Conservation (phyloP, 371 early-diverging fungal genomes). For the Mucor sp. region DNA sequence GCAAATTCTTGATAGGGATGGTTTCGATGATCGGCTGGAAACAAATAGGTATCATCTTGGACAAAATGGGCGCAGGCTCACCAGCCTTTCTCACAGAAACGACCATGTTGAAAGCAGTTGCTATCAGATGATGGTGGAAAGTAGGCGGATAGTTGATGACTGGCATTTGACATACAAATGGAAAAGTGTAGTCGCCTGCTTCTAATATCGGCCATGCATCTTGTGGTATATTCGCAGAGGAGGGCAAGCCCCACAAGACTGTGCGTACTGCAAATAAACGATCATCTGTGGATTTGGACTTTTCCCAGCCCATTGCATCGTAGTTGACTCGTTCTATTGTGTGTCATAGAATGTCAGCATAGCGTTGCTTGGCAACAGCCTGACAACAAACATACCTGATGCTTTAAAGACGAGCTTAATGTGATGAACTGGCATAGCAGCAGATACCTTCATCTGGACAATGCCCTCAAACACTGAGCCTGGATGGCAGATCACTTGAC, state of each 20-base stretch:
- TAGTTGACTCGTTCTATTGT: slow-evolving; percentile 35
- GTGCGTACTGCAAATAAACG: slow-evolving; percentile 38
- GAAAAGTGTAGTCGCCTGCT: slow-evolving; percentile 26
- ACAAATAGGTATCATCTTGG: slow-evolving; percentile 15
- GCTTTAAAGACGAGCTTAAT: slow-evolving; percentile 38
- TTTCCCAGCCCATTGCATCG: slow-evolving; percentile 39
- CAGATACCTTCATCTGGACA: slow-evolving; percentile 22
- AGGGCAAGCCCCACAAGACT: slow-evolving; percentile 24
- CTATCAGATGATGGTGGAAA: slow-evolving; percentile 30
- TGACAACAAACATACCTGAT: slow-evolving; percentile 4
- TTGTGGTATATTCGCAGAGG: slow-evolving; percentile 6
- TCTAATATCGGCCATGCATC: slow-evolving; percentile 25
- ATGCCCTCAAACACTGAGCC: slow-evolving; percentile 37
- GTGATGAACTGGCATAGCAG: slow-evolving; percentile 19
- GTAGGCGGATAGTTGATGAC: slow-evolving; percentile 36
- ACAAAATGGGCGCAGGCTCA: slow-evolving; percentile 11
- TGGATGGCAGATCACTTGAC: slow-evolving; percentile 28
- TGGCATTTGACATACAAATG: slow-evolving; percentile 37
- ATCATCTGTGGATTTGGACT: slow-evolving; percentile 20
- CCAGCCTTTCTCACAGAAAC: slow-evolving; percentile 23
- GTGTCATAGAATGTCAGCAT: background rate
- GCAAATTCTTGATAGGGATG: slow-evolving; percentile 16
- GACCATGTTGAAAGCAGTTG: slow-evolving; percentile 22
- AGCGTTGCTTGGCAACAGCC: too few relatives aligned
- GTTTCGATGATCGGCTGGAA: slow-evolving; percentile 33